Percentiles rank a stretch among this genome's conserved stretches.
Evolutionary conservation across 306 rosid genomes (phyloP).

Genomic region (Pterocarpus santalinus): DNA sequence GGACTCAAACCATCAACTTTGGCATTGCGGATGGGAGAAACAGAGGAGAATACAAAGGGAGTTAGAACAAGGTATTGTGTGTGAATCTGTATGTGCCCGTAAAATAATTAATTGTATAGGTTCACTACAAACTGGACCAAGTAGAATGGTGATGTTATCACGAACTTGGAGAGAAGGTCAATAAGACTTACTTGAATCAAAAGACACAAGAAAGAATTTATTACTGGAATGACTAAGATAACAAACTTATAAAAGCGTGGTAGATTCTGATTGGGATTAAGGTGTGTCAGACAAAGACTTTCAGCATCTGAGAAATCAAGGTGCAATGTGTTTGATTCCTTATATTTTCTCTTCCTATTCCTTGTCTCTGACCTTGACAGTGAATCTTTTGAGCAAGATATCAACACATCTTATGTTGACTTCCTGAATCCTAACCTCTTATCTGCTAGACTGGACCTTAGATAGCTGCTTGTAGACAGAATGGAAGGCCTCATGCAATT

Average conservation of each 20-base stretch:
- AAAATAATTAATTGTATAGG: conserved; percentile 25
- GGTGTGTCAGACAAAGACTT: neutral
- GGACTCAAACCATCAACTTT: conserved; percentile 72
- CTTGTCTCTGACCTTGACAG: conserved; percentile 31
- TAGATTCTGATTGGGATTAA: conserved; percentile 31
- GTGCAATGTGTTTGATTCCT: conserved; percentile 19
- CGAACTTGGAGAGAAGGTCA: neutral
- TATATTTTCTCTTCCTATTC: neutral
- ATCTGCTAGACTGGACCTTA: conserved; percentile 20
- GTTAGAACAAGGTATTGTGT: conserved; percentile 81
- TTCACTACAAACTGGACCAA: conserved; percentile 5
- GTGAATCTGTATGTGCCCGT: neutral
- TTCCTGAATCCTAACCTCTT: conserved; percentile 12
- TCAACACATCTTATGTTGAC: conserved; percentile 23
- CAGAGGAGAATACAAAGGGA: conserved; percentile 65
- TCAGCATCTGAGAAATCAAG: conserved; percentile 19
- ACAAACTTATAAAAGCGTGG: conserved; percentile 19
- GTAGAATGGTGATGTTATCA: neutral
- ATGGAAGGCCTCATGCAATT: conserved; percentile 11
- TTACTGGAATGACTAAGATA: conserved; percentile 12
- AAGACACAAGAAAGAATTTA: neutral
- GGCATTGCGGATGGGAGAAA: conserved; percentile 80
- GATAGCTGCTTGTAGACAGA: conserved; percentile 26
- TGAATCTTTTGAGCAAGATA: conserved; percentile 23
- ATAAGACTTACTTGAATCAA: conserved; percentile 1